Base-by-base conservation (phyloP, 176 grass and related monocot species). In the Ananas comosus region DNA sequence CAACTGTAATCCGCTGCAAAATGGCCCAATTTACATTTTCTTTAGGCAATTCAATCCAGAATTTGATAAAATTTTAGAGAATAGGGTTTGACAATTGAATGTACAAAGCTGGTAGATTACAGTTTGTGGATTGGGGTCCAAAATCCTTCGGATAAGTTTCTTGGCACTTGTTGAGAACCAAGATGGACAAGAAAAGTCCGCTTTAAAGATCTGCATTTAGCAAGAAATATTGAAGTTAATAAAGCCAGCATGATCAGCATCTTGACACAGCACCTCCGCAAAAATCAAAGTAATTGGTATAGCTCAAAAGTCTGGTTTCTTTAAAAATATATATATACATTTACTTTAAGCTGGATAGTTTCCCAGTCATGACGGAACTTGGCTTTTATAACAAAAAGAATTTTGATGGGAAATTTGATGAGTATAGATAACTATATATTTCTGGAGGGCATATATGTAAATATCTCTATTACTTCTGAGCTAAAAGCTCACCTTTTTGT, bases 101-200 rank as follows among this genome's bases (percentile, higher is more conserved):
- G 49, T 53, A 28, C 8, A 80, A 71, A 33, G 16, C 54, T 67
- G 21, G 52, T 24, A 58, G 59, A 81, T 73, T 83, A 99, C 89
- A 73, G 84, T 93, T 51, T 68, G 74, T 72, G 85, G 84, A 68
- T 93, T 83, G 53, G 94, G 94, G 73, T 99, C 89, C 63, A 99
- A 73, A 74, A 99, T 99, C 69, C 81, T 92, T 79, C 93, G 85
- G 64, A 99, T 91, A 56, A 99, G 82, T 83, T 93, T 99, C 78
- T 93, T 99, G 10, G 82, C 87, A 64, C 87, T 93, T 16, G 94
- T 93, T 24, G 94, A 99, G 80, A 99, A 93, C 89, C 94, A 99
- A 70, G 89, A 72, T 7, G 94, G 94, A 14, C 89, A 99, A 70
- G 80, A 81, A 71, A 93, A 99, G 5, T 99, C 87, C 0, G 94